Evolutionary conservation across 345 rosid species (phyloP), one percentile per base, ranked within the genome.

Genomic region (Anastatica hierochuntica): DNA sequence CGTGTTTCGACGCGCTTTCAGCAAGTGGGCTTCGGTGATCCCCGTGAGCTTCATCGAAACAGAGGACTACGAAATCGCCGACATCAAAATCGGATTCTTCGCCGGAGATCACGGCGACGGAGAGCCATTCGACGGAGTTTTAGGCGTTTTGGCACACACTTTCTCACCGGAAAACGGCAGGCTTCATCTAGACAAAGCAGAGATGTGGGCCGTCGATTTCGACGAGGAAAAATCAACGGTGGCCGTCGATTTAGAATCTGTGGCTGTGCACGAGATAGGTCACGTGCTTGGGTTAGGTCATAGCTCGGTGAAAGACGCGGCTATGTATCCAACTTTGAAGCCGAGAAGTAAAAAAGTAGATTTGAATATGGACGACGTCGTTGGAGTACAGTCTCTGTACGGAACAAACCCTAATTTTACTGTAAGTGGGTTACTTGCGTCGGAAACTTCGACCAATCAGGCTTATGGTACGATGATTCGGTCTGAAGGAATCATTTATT

Each of bases 21-120:
- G 59, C 2, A 66, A 61, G 49, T 84, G 97, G 97, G 82, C 75
- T 12, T 70, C 77, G 2, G 97, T 82, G 18, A 84, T 82, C 50
- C 95, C 97, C 0, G 73, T 86, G 10, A 77, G 53, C 5, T 90
- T 90, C 54, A 14, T 39, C 34, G 88, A 84, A 52, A 60, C 77
- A 0, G 72, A 60, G 3, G 90, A 80, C 21, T 84, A 82, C 52
- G 74, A 58, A 16, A 71, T 53, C 16, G 82, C 96, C 2, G 90
- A 90, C 56, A 86, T 86, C 35, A 84, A 69, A 39, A 82, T 86
- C 47, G 94, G 88, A 44, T 90, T 84, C 53, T 86, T 80, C 63
- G 34, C 59, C 17, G 96, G 94, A 0, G 96, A 90, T 42, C 96
- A 86, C 67, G 96, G 96, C 5, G 94, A 86, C 15, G 96, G 96